These are phyloP conservation scores for Epichloe festucae DNA, from an alignment of 2,329 filamentous ascomycete species.

Conservation along the genomic window DNA sequence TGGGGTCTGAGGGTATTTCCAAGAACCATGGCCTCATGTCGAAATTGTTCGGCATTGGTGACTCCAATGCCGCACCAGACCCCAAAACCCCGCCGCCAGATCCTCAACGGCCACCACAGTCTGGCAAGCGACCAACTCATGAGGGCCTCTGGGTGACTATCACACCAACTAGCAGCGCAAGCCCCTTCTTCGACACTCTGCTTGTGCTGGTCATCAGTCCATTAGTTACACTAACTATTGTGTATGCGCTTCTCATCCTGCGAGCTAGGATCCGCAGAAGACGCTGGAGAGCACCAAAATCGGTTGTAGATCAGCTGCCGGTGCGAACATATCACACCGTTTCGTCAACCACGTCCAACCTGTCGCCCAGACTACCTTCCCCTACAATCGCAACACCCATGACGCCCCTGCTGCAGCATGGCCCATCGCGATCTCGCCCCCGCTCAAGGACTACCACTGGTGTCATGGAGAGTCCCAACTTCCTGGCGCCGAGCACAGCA, in stretches of 20 bases:
- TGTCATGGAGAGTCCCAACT: constrained; percentile 36
- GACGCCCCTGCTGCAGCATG: constrained; percentile 63
- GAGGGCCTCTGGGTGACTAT: constrained; percentile 95
- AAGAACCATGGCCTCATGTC: constrained; percentile 29
- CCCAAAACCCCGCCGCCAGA: constrained; percentile 13
- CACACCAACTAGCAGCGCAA: constrained; percentile 77
- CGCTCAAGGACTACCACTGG: constrained; percentile 53
- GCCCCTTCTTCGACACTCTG: constrained; percentile 89
- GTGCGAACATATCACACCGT: constrained; percentile 93
- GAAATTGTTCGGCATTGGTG: constrained; percentile 36
- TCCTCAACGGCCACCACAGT: constrained; percentile 2
- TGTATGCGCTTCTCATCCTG: constrained; percentile 78
- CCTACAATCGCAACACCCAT: constrained; percentile 56
- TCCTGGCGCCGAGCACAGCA: constrained; percentile 29
- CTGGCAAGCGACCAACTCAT: constrained; percentile 12
- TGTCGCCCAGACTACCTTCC: constrained; percentile 46
- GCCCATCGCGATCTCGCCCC: constrained; percentile 40
- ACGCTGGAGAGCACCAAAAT: constrained; percentile 95
- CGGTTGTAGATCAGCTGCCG: constrained; percentile 84
- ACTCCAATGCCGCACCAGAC: constrained; percentile 12
- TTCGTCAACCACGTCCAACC: constrained; percentile 36
- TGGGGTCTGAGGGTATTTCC: constrained; percentile 19
- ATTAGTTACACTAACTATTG: constrained; percentile 79
- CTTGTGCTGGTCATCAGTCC: constrained; percentile 95
- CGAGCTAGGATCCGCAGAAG: constrained; percentile 79